These are phyloP conservation scores for Parascedosporium putredinis DNA, from an alignment of 2,329 filamentous ascomycete species.

Conservation along the genomic window DNA sequence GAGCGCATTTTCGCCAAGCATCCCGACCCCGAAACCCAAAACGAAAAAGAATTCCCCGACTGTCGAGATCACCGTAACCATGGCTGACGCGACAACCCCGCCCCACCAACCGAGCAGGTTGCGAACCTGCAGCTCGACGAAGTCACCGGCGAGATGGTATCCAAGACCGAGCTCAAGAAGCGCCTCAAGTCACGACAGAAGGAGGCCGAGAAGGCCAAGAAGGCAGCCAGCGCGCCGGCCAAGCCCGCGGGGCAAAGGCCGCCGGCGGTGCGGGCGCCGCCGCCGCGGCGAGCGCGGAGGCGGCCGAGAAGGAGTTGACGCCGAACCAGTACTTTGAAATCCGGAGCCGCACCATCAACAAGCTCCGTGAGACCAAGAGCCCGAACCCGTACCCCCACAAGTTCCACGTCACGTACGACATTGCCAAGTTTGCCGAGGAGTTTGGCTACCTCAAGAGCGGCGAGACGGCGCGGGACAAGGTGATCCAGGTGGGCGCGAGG, in stretches of 20 bases:
- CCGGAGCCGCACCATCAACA: slow-evolving; percentile 71
- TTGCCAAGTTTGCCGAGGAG: slow-evolving; percentile 68
- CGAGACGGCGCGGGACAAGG: slow-evolving; percentile 65
- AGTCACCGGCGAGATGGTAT: slow-evolving; percentile 78
- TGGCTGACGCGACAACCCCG: slow-evolving; percentile 25
- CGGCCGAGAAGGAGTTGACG: slow-evolving; percentile 43
- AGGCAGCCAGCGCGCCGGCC: slow-evolving; percentile 57
- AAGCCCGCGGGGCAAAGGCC: slow-evolving; percentile 57
- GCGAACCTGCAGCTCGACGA: slow-evolving; percentile 80
- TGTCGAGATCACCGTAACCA: slow-evolving; percentile 10
- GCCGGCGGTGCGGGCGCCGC: slow-evolving; percentile 48
- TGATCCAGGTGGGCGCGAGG: slow-evolving; percentile 69
- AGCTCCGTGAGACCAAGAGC: slow-evolving; percentile 60
- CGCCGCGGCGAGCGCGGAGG: slow-evolving; percentile 60
- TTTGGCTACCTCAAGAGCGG: slow-evolving; percentile 80
- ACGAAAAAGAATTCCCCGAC: background rate
- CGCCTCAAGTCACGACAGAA: slow-evolving; percentile 82
- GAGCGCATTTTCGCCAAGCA: background rate
- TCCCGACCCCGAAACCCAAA: background rate
- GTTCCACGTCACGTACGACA: slow-evolving; percentile 76
- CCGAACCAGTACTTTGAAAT: slow-evolving; percentile 85
- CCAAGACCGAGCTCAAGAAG: slow-evolving; percentile 88
- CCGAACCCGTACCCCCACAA: slow-evolving; percentile 88
- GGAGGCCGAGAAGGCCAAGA: slow-evolving; percentile 82
- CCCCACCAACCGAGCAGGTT: slow-evolving; percentile 39